Base-by-base conservation (phyloP, 208 protist species). In the Wallacemonas sp. region DNA sequence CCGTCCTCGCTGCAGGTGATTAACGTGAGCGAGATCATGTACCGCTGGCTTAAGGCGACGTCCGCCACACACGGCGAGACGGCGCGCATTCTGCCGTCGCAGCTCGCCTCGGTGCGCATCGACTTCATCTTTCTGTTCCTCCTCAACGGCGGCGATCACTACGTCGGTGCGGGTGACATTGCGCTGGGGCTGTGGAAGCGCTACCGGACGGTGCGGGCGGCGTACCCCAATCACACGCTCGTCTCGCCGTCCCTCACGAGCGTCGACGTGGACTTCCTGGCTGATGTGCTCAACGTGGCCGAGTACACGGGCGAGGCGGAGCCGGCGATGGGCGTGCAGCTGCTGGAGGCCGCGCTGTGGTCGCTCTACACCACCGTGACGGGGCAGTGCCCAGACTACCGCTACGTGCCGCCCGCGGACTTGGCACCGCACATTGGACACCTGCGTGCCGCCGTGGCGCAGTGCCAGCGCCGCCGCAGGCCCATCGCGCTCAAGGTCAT, bases 121-220 rank as follows among this genome's bases (percentile, higher is more conserved):
- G 89, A 95, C 65, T 92, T 95, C 58, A 80, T 88, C 5, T 95
- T 90, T 54, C 72, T 95, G 1, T 95, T 95, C 72, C 71, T 93
- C 12, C 78, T 95, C 48, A 95, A 95, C 70, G 89, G 89, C 33
- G 89, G 89, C 27, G 89, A 95, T 65, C 84, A 93, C 62, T 95
- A 95, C 78, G 71, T 72, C 47, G 89, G 89, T 4, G 85, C 79
- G 8, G 89, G 89, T 0, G 89, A 95, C 56, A 82, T 95, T 48
- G 89, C 89, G 2, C 71, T 87, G 74, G 36, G 64, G 17, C 66
- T 95, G 49, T 95, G 89, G 86, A 68, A 57, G 27, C 85, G 86
- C 43, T 95, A 95, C 70, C 83, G 81, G 58, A 78, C 70, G 2
- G 78, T 93, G 49, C 83, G 89, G 14, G 74, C 84, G 17, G 43